Evolutionary conservation across 768 basidiomycete genomes (phyloP), one percentile per base, ranked within the genome.

Genomic region (Mrakia blollopis): DNA sequence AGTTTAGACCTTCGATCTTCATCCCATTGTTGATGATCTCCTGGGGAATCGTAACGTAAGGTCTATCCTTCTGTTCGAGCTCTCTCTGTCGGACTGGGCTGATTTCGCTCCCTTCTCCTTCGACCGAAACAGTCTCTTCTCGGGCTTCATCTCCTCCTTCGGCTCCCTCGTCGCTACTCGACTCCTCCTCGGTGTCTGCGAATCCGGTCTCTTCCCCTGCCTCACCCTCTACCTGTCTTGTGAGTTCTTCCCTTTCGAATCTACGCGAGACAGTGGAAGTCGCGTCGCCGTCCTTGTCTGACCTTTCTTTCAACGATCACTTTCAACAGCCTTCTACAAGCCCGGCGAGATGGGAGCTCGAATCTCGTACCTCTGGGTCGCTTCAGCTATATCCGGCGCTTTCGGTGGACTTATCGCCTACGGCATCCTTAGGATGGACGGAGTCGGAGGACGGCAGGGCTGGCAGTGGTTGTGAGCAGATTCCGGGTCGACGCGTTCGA

Each of bases 361-460:
- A 5, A 62, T 79, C 9, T 37, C 71, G 37, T 79, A 78, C 79
- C 74, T 80, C 60, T 80, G 79, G 62, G 79, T 80, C 44, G 74
- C 78, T 4, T 78, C 80, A 0, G 80, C 80, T 8, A 37, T 78
- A 3, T 73, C 70, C 16, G 79, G 69, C 16, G 67, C 35, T n/a
- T 78, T 60, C 50, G 35, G 79, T 87, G 89, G 89, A 28, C 86
- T 91, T 28, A 86, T 91, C 44, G 89, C 89, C 0, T 87, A 87
- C 7, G 89, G 86, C 0, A 89, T 91, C 63, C 80, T 87, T 37
- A 87, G 87, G 79, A 88, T 91, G 88, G 86, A 89, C 35, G 88
- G 88, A 23, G 81, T 73, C n/a, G 72, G 72, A 0, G 60, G 54
- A 0, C 16, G 71, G 11, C 37, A 16, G 13, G 47, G 47, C 2